Evolutionary conservation across 805 yeast species (phyloP).

Genomic region (Candida yuanshanica): DNA sequence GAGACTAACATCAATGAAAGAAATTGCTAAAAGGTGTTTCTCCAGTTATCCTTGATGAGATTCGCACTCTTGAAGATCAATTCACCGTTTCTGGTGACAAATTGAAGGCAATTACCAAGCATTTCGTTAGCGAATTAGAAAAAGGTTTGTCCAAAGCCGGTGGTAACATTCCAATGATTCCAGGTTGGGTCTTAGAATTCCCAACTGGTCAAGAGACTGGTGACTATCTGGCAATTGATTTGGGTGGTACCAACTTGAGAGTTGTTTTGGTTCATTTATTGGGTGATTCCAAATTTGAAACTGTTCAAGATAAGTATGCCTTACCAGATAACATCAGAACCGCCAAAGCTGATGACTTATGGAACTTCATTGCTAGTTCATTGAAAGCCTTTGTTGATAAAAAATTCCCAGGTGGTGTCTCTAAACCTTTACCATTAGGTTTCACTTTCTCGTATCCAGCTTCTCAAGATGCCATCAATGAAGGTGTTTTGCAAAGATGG

Average conservation of each 20-base stretch:
- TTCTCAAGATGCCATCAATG: slow-evolving; percentile 73
- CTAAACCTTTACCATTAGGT: slow-evolving; percentile 68
- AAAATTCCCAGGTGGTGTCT: slow-evolving; percentile 63
- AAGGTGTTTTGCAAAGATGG: slow-evolving; percentile 91
- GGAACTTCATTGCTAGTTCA: slow-evolving; percentile 81
- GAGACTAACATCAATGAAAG: slow-evolving; percentile 6
- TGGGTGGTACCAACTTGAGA: slow-evolving; percentile 96
- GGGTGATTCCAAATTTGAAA: slow-evolving; percentile 81
- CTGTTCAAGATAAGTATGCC: slow-evolving; percentile 79
- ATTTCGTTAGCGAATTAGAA: slow-evolving; percentile 72
- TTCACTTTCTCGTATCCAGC: slow-evolving; percentile 95
- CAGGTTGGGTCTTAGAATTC: slow-evolving; percentile 91
- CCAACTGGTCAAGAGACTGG: slow-evolving; percentile 93
- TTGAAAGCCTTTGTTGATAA: slow-evolving; percentile 64
- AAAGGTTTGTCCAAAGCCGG: slow-evolving; percentile 74
- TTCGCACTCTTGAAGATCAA: slow-evolving; percentile 49
- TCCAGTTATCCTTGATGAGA: slow-evolving; percentile 47
- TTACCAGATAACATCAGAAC: slow-evolving; percentile 77
- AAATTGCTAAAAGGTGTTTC: slow-evolving; percentile 46
- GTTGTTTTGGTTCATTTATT: slow-evolving; percentile 81
- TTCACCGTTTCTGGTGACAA: slow-evolving; percentile 58
- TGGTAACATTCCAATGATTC: slow-evolving; percentile 93
- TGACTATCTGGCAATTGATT: slow-evolving; percentile 84
- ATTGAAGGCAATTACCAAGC: slow-evolving; percentile 62
- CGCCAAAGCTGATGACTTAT: slow-evolving; percentile 69